These are phyloP conservation scores for Globisporangium camurandrum DNA, from an alignment of 352 stramenopile genomes.

Conservation along the genomic window DNA sequence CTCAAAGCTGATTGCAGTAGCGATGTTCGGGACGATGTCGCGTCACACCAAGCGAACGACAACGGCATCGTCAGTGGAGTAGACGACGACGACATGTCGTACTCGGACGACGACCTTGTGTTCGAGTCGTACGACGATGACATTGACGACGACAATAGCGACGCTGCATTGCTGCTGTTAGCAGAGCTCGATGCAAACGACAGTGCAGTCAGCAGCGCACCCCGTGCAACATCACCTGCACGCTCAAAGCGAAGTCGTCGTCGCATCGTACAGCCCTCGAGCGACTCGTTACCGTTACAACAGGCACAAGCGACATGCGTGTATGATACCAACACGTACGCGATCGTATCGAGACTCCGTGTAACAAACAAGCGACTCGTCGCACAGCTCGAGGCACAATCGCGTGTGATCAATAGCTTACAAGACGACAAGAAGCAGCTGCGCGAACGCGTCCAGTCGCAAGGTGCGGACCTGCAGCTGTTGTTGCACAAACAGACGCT, in stretches of 20 bases:
- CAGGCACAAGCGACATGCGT: neutral
- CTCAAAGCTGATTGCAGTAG: neutral
- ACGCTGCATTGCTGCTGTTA: neutral
- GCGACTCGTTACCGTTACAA: too few species aligned
- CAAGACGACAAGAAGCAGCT: slow-evolving; percentile 51
- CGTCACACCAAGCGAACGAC: slow-evolving; percentile 6
- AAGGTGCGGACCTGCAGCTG: slow-evolving; percentile 34
- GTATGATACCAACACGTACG: slow-evolving; percentile 56
- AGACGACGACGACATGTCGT: slow-evolving; percentile 15
- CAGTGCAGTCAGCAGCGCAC: neutral
- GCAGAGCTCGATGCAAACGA: neutral
- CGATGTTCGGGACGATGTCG: slow-evolving; percentile 4
- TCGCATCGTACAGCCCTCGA: too few species aligned
- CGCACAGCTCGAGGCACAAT: slow-evolving; percentile 41
- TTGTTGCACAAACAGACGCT: slow-evolving; percentile 53
- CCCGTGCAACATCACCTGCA: neutral
- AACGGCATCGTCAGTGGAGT: slow-evolving; percentile 7
- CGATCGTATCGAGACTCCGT: slow-evolving; percentile 37
- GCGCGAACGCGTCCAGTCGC: slow-evolving; percentile 24
- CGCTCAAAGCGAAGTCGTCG: too few species aligned
- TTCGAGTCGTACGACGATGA: slow-evolving; percentile 33
- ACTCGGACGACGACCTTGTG: slow-evolving; percentile 23
- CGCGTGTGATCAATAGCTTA: slow-evolving; percentile 30
- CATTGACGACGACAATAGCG: neutral
- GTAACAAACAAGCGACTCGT: slow-evolving; percentile 38